These are phyloP conservation scores for Fusarium hainanense DNA, from an alignment of 2,329 filamentous ascomycete genomes.

Conservation along the genomic window DNA sequence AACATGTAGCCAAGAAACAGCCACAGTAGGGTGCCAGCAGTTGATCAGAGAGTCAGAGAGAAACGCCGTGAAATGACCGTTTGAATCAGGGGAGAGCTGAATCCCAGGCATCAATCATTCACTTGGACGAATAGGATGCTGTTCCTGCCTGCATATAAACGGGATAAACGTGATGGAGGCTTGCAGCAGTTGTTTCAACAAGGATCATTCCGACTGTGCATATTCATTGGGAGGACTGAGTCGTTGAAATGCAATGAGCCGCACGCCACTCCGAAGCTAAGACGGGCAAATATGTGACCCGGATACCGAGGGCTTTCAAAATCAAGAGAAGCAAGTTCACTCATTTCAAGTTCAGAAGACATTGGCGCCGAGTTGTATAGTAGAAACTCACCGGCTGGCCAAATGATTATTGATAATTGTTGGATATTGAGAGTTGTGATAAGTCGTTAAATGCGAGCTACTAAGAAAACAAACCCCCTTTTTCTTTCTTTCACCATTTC, in stretches of 20 bases:
- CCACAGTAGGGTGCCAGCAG: background rate
- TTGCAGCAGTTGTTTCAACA: conserved; percentile 38
- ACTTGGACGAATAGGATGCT: conserved; percentile 15
- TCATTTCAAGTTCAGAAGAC: background rate
- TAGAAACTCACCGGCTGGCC: background rate
- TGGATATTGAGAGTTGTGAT: conserved; percentile 32
- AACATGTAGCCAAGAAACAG: conserved; percentile 28
- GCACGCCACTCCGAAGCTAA: conserved; percentile 35
- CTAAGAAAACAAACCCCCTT: conserved; percentile 27
- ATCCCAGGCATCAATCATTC: background rate
- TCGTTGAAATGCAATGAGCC: conserved; percentile 36
- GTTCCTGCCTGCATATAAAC: conserved; percentile 6
- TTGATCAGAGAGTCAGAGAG: background rate
- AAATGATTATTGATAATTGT: background rate
- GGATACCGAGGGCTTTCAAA: conserved; percentile 21
- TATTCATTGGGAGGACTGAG: conserved; percentile 15
- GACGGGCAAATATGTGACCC: conserved; percentile 11
- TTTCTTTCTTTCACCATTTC: conserved; percentile 33
- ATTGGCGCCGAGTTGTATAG: background rate
- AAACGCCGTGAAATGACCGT: background rate
- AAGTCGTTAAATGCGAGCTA: conserved; percentile 40
- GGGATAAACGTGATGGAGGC: conserved; percentile 22
- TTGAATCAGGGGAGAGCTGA: conserved; percentile 25
- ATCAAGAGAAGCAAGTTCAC: background rate
- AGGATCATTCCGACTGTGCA: conserved; percentile 36